phyloP scores from a whole-genome alignment of 768 basidiomycete genomes.

The Serendipita indica region DNA sequence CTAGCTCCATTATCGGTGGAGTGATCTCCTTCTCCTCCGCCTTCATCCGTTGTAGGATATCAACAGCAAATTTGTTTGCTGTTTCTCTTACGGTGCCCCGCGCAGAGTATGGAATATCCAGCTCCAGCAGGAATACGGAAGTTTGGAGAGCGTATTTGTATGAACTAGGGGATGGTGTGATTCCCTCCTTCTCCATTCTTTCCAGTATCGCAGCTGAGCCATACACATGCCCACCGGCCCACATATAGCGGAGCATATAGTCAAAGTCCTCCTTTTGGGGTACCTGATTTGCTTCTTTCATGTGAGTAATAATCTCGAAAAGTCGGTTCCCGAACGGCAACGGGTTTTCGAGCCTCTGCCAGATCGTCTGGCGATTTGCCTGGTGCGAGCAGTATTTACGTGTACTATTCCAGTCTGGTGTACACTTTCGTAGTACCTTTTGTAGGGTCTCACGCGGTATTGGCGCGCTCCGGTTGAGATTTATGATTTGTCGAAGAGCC shows the following conservation, averaged over 20 bases:
- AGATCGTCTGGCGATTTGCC: neutral
- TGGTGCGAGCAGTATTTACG: neutral
- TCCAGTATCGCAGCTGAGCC: neutral
- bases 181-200: neutral
- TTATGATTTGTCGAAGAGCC: neutral
- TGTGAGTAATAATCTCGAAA: neutral
- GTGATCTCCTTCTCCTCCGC: neutral
- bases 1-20: conserved; percentile 1
- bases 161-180: neutral
- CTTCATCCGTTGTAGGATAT: neutral
- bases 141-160: neutral
- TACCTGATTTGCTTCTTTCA: neutral
- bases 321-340: neutral
- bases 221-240: neutral
- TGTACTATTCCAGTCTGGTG: neutral
- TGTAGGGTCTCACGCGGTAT: neutral
- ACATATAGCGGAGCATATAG: neutral
- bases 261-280: neutral
- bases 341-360: neutral
- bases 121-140: neutral
- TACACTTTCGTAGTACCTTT: neutral
- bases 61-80: neutral
- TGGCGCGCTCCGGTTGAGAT: neutral
- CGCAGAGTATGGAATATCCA: neutral
- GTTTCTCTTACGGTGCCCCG: neutral